Percentiles rank a stretch among this genome's conserved stretches.
Evolutionary conservation across 768 basidiomycete species (phyloP).

Genomic region (Tulasnella sp.): DNA sequence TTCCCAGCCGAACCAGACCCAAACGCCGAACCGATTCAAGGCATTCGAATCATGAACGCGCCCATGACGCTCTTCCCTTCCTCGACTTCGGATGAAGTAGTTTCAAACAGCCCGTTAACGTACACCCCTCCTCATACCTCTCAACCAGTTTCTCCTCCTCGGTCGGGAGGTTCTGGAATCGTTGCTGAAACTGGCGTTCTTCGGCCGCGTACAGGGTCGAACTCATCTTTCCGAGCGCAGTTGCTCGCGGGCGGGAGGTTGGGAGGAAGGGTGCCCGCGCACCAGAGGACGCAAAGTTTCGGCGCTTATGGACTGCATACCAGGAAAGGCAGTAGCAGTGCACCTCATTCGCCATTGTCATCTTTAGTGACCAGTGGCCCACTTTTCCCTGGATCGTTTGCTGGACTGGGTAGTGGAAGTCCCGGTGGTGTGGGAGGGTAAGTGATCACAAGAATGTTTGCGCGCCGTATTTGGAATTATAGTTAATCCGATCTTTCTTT

Average conservation of each 20-base stretch:
- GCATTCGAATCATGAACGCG: constrained; percentile 33
- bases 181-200: background rate
- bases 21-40: constrained; percentile 36
- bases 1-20: constrained; percentile 16
- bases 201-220: background rate
- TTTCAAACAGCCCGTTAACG: background rate
- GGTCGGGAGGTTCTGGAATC: background rate
- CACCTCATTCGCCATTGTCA: background rate
- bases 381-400: background rate
- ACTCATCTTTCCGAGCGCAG: background rate
- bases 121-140: background rate
- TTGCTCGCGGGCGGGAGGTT: background rate
- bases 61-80: constrained; percentile 17
- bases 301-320: background rate
- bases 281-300: constrained; percentile 2
- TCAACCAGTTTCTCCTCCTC: background rate
- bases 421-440: background rate
- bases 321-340: background rate
- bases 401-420: background rate
- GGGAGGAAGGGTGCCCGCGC: background rate
- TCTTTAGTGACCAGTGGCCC: background rate
- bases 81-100: background rate
- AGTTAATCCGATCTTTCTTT: background rate
- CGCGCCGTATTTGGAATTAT: background rate
- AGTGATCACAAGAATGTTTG: background rate